Base-by-base conservation (phyloP, 75 land plant genomes). In the Ceratopteris richardii region DNA sequence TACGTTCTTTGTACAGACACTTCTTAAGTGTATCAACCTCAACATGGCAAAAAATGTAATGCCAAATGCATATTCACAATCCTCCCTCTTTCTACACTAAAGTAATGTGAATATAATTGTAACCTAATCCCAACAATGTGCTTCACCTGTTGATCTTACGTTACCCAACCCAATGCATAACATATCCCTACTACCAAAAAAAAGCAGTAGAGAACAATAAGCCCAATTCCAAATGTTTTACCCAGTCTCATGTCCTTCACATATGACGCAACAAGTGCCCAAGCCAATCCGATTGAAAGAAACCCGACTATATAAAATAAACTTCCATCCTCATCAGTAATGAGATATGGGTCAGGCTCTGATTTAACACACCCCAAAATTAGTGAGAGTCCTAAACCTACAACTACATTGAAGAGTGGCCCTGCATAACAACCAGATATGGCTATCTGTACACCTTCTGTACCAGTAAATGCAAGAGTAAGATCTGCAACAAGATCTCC, bases 371-470 rank as follows among this genome's bases (percentile, higher is more conserved):
- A 76, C 18, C 85, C 84, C 24, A 91, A 62, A 52, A 88, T 31
- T 71, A 91, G 65, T 10, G 93, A 84, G 46, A 88, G 39, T 11
- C 97, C 93, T 57, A 91, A 54, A 29, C 97, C 97, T 56, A 71
- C 69, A 31, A 91, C 79, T 12, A 76, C 82, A 61, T 91, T 91
- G 73, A 91, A 91, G 87, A 91, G 87, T 10, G 97, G 94, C 0
- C 94, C 97, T 23, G 97, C 97, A 80, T 88, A 91, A 64, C 94
- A 87, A 36, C 97, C 97, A 21, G 97, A 77, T 44, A 91, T 51
- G 1, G 97, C 97, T 69, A 91, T 84, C 69, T 91, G 97, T 42
- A 80, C 85, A 17, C 97, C 80, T 37, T 91, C 94, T 1, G 77
- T 81, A 2, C 94, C 94, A 73, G 71, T 84, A 70, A 73, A 57